These are phyloP conservation scores for Trichoderma semiorbis DNA, from an alignment of 2,329 filamentous ascomycete genomes.

Conservation along the genomic window DNA sequence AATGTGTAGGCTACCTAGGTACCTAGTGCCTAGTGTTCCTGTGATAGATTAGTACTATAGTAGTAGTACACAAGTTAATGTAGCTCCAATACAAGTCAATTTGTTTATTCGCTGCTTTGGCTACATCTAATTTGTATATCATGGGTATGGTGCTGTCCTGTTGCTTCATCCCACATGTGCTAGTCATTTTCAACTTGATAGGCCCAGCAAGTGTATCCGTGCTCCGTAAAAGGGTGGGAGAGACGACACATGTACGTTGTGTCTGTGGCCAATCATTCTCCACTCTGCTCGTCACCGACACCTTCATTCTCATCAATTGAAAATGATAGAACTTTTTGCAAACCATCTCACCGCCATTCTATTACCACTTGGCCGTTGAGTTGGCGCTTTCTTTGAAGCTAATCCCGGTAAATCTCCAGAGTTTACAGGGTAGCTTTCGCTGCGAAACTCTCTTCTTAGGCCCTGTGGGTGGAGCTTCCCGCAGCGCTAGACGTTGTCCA, in stretches of 20 bases:
- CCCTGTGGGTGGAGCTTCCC: background rate
- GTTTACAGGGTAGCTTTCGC: constrained; percentile 1
- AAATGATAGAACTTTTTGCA: background rate
- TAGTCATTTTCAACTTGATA: background rate
- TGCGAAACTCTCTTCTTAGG: background rate
- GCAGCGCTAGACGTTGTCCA: constrained; percentile 9
- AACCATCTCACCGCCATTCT: constrained; percentile 4
- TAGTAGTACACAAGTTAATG: background rate
- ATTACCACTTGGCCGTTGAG: background rate
- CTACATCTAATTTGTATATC: background rate
- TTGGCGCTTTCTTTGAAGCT: background rate
- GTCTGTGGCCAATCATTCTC: background rate
- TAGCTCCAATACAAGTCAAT: background rate
- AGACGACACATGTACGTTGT: background rate
- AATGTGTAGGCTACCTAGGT: too few species aligned
- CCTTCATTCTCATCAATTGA: background rate
- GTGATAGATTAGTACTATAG: background rate
- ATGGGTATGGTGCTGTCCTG: background rate
- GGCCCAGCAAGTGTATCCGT: background rate
- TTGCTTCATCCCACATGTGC: background rate
- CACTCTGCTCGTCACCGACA: background rate
- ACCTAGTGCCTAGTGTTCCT: background rate
- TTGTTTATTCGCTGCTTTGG: background rate
- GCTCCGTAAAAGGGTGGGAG: background rate
- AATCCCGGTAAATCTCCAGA: background rate